Evolutionary conservation across 139 green algal species (phyloP), one percentile per base, ranked within the genome.

Genomic region (Micractinium sp.): DNA sequence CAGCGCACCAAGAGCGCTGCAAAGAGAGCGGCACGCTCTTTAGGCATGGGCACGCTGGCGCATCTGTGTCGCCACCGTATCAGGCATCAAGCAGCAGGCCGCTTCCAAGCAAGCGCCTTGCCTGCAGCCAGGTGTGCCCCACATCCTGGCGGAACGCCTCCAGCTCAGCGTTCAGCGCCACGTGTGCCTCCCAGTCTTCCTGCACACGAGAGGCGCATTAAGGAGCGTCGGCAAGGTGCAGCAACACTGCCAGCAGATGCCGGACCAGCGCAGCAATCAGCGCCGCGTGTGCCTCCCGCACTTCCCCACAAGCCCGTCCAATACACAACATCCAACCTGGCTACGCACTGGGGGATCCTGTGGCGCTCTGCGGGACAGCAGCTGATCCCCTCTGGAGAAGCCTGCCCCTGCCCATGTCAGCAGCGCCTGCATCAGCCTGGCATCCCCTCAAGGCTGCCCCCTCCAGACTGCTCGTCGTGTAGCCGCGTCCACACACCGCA

Each of bases 121-220:
- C 67, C 87, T 87, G 77, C 23, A 91, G 73, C 81, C 82, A 85
- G 36, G 73, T 60, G 82, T 88, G 91, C 0, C 74, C 93, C 38
- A 95, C 76, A 74, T 95, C 92, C 23, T 93, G 78, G 27, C 91
- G 69, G 16, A 95, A 73, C 5, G 88, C 89, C 14, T 76, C 86
- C 66, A 95, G 85, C 78, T 95, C 93, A 16, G 89, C 92, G 77
- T 95, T 86, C 56, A 95, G 76, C 13, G 66, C 69, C 71, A 83
- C 47, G 89, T 95, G 85, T 27, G 94, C 94, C n/a, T 86, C 38
- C 94, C 93, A 96, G 84, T 96, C 94, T 71, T 92, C 39, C 33
- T 91, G 81, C 67, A 82, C 14, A 25, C 35, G 7, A 56, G 5
- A 56, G 47, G 47, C 5, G 47, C 47, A 56, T 16, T 9, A 56